These are phyloP conservation scores for Euphrasia confusa DNA, from an alignment of 257 asterid species.

Conservation along the genomic window DNA sequence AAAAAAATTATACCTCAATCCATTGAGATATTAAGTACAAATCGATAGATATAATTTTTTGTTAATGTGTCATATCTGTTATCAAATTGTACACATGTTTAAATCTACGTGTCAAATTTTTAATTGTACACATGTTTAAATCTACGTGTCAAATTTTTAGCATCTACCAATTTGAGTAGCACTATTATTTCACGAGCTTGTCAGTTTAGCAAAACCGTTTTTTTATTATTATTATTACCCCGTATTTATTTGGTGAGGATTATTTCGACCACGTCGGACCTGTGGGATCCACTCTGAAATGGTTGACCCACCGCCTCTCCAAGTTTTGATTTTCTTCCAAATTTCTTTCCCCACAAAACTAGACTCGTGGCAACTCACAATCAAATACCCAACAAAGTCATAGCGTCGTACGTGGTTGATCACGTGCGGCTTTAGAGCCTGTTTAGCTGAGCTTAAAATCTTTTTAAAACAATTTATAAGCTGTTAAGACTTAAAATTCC, in stretches of 20 bases:
- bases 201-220: conserved; percentile 25
- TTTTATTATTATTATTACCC: conserved; percentile 4
- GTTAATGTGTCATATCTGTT: too few species aligned
- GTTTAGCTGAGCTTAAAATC: too few species aligned
- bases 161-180: background rate
- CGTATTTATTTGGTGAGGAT: conserved; percentile 20
- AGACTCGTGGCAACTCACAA: conserved; percentile 37
- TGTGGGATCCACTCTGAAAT: conserved; percentile 25
- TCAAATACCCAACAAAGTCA: conserved; percentile 20
- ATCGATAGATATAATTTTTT: too few species aligned
- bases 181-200: conserved; percentile 14
- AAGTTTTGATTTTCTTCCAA: conserved; percentile 21
- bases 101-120: too few species aligned
- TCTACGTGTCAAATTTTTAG: too few species aligned
- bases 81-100: too few species aligned
- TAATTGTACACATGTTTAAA: too few species aligned
- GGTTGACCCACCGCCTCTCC: conserved; percentile 42
- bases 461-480: too few species aligned
- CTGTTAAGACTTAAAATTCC: too few species aligned
- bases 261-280: conserved; percentile 33
- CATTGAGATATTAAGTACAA: too few species aligned
- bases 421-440: too few species aligned
- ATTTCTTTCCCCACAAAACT: conserved; percentile 5
- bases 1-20: too few species aligned
- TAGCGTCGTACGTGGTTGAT: conserved; percentile 44